Base-by-base conservation (phyloP, 371 early-diverging fungal species). In the Gilbertella persicaria region DNA sequence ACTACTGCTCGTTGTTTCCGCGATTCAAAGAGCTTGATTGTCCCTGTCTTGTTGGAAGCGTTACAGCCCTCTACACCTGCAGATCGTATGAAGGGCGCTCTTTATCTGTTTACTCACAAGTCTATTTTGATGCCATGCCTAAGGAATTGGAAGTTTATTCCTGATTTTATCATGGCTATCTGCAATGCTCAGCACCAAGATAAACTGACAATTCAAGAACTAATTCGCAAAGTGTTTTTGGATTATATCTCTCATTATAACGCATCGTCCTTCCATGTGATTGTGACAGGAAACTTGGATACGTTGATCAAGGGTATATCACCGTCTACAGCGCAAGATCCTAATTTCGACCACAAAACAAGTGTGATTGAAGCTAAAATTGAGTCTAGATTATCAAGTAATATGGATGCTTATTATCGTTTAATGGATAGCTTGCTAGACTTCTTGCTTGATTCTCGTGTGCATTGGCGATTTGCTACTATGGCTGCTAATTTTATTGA, bases 401-500 rank as follows among this genome's bases (percentile, higher is more conserved):
- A 55, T 45, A 53, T 35, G 3, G 53, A 38, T 23, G 53, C 70
- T 0, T 69, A 70, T 35, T 33, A 62, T n/a, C 49, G 59, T 23
- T 17, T 78, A 51, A 57, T 69, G 16, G 45, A 51, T 7, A 50
- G 38, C 4, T 65, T 88, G 21, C 55, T 87, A 10, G 69, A 52
- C 5, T 66, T 84, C 30, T 43, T 80, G 40, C 60, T 80, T 20
- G 79, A 83, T 49, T 62, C 80, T 12, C 73, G 77, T 6, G 64
- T 91, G 0, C 92, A 90, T 37, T 95, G 94, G 94, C 83, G 93
- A 6, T 89, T 85, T 62, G 77, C 83, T 1, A 77, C 84, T 0
- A 90, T 93, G 86, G 82, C 89, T 3, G 80, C 87, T 51, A 87
- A 83, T 45, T 86, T 91, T 37, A 58, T 94, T 6, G 90, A 91